A percentile compares a stretch with the other conserved stretches of the same genome.
phyloP scores from a whole-genome alignment of 148 eudicot species.

The Fagopyrum homotropicum region DNA sequence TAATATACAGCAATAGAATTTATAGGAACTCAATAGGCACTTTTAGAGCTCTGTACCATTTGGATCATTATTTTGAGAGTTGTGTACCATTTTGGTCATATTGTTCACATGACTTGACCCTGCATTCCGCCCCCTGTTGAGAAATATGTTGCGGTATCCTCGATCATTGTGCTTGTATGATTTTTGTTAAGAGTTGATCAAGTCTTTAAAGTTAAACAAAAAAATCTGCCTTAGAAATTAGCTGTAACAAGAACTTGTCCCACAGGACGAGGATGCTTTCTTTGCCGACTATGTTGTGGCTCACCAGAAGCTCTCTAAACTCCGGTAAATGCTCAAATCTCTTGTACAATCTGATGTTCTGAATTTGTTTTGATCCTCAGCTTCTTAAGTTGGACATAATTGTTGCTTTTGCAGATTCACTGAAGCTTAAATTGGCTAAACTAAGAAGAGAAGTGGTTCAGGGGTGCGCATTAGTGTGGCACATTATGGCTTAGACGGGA shows the following conservation, averaged over 20 bases:
- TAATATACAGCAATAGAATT: too few species aligned
- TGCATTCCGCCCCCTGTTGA: slow-evolving; percentile 75
- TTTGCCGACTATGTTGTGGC: slow-evolving; percentile 82
- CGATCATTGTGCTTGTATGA: neutral
- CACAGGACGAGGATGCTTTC: slow-evolving; percentile 94
- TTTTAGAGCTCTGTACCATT: too few species aligned
- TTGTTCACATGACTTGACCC: slow-evolving; percentile 28
- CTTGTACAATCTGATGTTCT: neutral
- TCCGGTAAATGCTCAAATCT: slow-evolving; percentile 43
- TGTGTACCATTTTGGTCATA: too few species aligned
- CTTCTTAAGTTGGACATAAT: neutral
- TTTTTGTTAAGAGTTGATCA: neutral
- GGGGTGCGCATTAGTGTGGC: neutral
- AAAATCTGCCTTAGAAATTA: neutral
- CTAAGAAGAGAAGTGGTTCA: neutral
- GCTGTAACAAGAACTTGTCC: neutral
- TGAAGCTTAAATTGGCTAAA: neutral
- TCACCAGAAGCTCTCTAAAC: slow-evolving; percentile 83
- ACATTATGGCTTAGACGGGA: neutral
- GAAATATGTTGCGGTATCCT: slow-evolving; percentile 76
- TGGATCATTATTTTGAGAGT: too few species aligned
- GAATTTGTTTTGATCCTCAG: neutral
- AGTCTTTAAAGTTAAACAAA: too few species aligned
- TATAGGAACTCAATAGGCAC: too few species aligned
- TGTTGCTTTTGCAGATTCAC: slow-evolving; percentile 4